Percentiles rank a stretch among this genome's conserved stretches.
phyloP scores from a whole-genome alignment of 1,284 basidiomycete species.

The Xerocomus minutiporus region DNA sequence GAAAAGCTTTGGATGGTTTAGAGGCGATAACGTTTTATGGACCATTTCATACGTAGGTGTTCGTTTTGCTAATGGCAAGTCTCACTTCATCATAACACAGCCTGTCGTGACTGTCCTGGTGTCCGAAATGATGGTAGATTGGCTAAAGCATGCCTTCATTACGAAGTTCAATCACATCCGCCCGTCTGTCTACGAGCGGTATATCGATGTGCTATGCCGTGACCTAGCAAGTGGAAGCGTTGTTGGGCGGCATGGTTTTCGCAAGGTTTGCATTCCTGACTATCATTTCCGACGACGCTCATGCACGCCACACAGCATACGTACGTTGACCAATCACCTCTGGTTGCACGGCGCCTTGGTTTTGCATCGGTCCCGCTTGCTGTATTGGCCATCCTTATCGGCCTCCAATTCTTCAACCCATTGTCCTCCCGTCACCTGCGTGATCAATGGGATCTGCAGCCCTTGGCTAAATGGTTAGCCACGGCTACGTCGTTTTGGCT shows the following conservation, averaged over 20 bases:
- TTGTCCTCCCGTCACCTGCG: slow-evolving; percentile 49
- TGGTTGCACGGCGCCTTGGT: slow-evolving; percentile 89
- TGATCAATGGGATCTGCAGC: slow-evolving; percentile 30
- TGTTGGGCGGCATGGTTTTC: slow-evolving; percentile 58
- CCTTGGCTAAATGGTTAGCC: slow-evolving; percentile 59
- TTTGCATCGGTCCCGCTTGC: slow-evolving; percentile 92
- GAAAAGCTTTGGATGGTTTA: slow-evolving; percentile 81
- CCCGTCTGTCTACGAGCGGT: slow-evolving; percentile 92
- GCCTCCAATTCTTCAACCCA: slow-evolving; percentile 73
- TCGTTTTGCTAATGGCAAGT: background rate
- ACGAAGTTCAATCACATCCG: slow-evolving; percentile 97
- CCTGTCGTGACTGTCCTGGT: slow-evolving; percentile 88
- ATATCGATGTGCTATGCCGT: slow-evolving; percentile 92
- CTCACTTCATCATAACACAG: slow-evolving; percentile 36
- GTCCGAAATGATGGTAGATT: slow-evolving; percentile 95
- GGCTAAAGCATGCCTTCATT: slow-evolving; percentile 99
- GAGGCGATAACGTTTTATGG: slow-evolving; percentile 75
- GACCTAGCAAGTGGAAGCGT: slow-evolving; percentile 85
- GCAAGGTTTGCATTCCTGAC: slow-evolving; percentile 50
- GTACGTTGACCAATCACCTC: slow-evolving; percentile 93
- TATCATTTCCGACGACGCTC: slow-evolving; percentile 4
- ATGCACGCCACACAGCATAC: slow-evolving; percentile 52
- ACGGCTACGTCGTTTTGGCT: slow-evolving; percentile 74
- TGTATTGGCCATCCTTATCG: slow-evolving; percentile 85
- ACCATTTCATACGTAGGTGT: slow-evolving; percentile 83